Base-by-base conservation (phyloP, 2,329 filamentous ascomycete species). In the Phoma sp. region DNA sequence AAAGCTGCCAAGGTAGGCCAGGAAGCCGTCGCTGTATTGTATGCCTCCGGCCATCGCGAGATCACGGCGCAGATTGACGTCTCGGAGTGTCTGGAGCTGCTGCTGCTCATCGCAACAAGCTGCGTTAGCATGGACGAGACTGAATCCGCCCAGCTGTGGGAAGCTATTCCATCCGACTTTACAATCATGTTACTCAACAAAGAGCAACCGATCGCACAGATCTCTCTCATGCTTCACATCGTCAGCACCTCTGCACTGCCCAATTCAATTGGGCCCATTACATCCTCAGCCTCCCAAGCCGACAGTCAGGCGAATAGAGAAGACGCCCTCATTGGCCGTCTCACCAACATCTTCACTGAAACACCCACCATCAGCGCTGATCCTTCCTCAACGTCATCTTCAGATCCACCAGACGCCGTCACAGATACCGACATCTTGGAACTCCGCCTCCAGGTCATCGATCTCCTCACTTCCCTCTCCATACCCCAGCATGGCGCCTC, bases 171-270 rank as follows among this genome's bases (percentile, higher is more conserved):
- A 3, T 82, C 86, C 20, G 84, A 89, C 37, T 87, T 89, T 59
- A 82, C 89, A 9, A 75, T 90, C 11, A 78, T 90, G 49, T 83
- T 91, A 63, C 80, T 93, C 1, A 87, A 84, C 54, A 84, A 84
- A 25, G 87, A 86, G 48, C 89, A 92, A 56, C 83, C 84, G 1
- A 76, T 85, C 0, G 72, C 78, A 1, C 86, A 91, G 42, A 87
- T 90, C 47, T 75, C 84, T 1, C 78, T 82, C 23, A 88, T 88
- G 77, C 76, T 93, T 7, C 80, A 83, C 21, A 80, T 93, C 40
- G 76, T 95, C 2, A 81, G 82, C 29, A 89, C 87, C 0, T 91
- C 89, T 5, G 81, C 84, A 0, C 79, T 90, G 1, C 75, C 82
- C 0, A 76, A 80, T 1, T 87, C 85, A 1, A 85, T 93, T 42